Conservation (phyloP, 306 rosid genomes). For the Citrullus colocynthis region DNA sequence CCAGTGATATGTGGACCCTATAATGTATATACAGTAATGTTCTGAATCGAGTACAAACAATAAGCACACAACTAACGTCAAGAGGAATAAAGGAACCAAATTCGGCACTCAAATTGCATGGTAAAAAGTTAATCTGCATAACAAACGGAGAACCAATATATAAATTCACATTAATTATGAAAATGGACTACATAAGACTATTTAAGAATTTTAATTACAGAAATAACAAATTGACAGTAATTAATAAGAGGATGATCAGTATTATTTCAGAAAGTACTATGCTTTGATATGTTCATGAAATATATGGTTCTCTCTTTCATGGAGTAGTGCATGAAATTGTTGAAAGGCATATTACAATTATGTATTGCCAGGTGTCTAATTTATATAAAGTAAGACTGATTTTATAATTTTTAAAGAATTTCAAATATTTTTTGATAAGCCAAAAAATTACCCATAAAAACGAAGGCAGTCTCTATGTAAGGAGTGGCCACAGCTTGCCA, state of each 20-base stretch:
- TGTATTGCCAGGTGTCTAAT: background rate
- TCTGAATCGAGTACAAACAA: background rate
- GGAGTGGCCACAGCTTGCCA: constrained; percentile 98
- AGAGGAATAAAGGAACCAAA: background rate
- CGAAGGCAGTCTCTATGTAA: constrained; percentile 98
- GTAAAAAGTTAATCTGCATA: background rate
- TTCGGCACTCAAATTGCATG: background rate
- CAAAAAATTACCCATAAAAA: constrained; percentile 67
- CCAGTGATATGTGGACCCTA: background rate
- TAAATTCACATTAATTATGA: background rate
- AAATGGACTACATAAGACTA: background rate
- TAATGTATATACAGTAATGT: background rate
- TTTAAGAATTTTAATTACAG: background rate
- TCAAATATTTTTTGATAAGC: background rate
- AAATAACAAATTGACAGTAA: background rate
- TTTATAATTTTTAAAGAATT: background rate
- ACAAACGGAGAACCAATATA: background rate
- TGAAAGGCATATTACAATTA: background rate
- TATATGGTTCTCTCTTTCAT: background rate
- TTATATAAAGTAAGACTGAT: background rate
- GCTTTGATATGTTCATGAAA: background rate
- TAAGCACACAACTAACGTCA: background rate
- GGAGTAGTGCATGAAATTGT: background rate
- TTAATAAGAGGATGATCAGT: background rate
- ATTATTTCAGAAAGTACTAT: background rate